Conservation (phyloP, 2,329 filamentous ascomycete genomes). For the Magnaporthales sp. region DNA sequence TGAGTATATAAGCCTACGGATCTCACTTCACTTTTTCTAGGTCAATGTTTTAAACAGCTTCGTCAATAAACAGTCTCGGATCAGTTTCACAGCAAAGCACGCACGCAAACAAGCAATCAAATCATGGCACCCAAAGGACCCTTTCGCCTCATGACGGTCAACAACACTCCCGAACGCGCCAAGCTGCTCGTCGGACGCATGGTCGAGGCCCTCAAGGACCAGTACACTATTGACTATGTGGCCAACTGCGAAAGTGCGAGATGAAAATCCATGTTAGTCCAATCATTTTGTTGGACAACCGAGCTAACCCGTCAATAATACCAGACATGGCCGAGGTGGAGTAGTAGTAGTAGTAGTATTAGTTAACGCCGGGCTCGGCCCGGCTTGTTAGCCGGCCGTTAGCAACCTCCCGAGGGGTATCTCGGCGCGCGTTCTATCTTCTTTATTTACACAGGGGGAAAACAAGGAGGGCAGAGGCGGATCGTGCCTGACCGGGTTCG, state of each 20-base stretch:
- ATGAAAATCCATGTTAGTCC: neutral
- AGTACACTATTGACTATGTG: conserved; percentile 53
- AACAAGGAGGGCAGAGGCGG: no score
- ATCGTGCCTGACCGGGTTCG: no score
- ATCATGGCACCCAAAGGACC: conserved; percentile 36
- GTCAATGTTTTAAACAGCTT: no score
- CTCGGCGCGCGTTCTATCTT: no score
- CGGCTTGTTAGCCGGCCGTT: no score
- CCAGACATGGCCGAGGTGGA: conserved; percentile 49
- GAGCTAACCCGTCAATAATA: neutral
- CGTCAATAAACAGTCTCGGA: no score
- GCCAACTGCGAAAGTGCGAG: conserved; percentile 52
- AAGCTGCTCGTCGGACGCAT: conserved; percentile 53
- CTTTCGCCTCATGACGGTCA: conserved; percentile 58
- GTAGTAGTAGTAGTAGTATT: no score
- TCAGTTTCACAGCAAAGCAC: neutral
- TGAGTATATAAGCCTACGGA: neutral
- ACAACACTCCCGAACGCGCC: conserved; percentile 57
- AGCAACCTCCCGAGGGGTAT: no score
- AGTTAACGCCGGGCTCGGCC: no score
- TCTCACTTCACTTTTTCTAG: neutral
- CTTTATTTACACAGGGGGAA: no score
- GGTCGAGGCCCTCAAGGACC: conserved; percentile 50
- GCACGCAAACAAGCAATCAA: neutral
- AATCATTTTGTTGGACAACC: no score